A percentile compares a stretch with the other conserved stretches of the same genome.
Evolutionary conservation across 495 filamentous ascomycete genomes (phyloP).

Genomic region (Tuber microsphaerosporum): DNA sequence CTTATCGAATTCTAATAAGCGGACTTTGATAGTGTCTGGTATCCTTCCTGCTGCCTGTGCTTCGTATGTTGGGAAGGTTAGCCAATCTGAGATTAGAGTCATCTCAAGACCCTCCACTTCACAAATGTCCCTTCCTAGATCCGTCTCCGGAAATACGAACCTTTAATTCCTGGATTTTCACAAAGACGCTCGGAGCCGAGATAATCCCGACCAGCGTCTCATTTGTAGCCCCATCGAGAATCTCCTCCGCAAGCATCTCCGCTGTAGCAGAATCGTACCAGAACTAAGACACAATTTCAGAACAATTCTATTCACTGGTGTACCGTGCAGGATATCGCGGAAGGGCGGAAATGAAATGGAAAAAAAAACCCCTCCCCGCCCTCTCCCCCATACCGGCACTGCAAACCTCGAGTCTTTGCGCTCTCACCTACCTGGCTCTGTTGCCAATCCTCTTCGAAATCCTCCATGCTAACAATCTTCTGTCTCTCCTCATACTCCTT

Average conservation of each 20-base stretch:
- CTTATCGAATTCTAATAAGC: constrained; percentile 63
- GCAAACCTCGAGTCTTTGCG: background rate
- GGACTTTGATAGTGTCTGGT: constrained; percentile 44
- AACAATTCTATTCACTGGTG: background rate
- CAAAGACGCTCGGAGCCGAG: constrained; percentile 68
- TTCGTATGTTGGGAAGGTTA: background rate
- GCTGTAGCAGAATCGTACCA: constrained; percentile 70
- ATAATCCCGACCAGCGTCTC: constrained; percentile 58
- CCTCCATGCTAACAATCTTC: constrained; percentile 56
- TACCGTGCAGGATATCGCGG: background rate
- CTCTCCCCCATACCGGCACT: background rate
- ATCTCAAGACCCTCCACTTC: background rate
- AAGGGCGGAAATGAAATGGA: background rate
- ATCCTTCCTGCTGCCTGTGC: constrained; percentile 36
- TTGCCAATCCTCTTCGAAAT: constrained; percentile 75
- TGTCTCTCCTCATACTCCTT: constrained; percentile 43
- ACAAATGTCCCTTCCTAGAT: background rate
- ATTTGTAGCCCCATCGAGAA: constrained; percentile 52
- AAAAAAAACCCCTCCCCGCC: background rate
- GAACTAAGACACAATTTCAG: constrained; percentile 5
- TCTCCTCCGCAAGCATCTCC: constrained; percentile 52
- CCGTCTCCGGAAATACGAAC: constrained; percentile 7
- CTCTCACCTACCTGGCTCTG: constrained; percentile 66
- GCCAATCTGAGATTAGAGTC: background rate
- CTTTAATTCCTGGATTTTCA: constrained; percentile 51